phyloP scores from a whole-genome alignment of 345 rosid species.

The Noccaea bulbosa region DNA sequence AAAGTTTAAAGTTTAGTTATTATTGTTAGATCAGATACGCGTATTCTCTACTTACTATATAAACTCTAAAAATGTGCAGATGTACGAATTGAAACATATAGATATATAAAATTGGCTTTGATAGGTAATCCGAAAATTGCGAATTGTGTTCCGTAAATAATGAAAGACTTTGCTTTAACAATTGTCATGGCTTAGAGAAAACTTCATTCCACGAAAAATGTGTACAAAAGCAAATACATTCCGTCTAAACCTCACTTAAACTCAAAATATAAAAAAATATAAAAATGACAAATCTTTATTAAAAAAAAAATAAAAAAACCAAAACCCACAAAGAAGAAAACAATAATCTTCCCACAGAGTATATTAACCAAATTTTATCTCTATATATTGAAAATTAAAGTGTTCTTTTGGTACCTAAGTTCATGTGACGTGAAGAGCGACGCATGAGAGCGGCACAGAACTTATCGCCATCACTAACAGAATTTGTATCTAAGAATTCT shows the following conservation, averaged over 20 bases:
- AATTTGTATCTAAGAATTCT: slow-evolving; percentile 61
- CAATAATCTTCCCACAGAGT: neutral
- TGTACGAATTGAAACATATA: too few species aligned
- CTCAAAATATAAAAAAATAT: too few species aligned
- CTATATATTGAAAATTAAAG: neutral
- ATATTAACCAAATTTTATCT: slow-evolving; percentile 1
- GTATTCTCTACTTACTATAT: neutral
- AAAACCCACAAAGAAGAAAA: neutral
- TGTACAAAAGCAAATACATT: slow-evolving; percentile 3
- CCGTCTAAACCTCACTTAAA: too few species aligned
- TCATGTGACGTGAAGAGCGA: slow-evolving; percentile 70
- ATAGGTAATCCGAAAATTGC: neutral
- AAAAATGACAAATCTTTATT: too few species aligned
- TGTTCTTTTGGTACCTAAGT: slow-evolving; percentile 52
- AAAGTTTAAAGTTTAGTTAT: neutral
- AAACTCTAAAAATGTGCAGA: neutral
- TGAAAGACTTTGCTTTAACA: neutral
- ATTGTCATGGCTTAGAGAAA: neutral
- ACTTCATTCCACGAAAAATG: neutral
- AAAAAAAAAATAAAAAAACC: too few species aligned
- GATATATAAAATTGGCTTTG: neutral
- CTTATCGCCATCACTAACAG: slow-evolving; percentile 80
- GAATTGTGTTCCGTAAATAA: neutral
- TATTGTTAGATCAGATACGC: neutral
- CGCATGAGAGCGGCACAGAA: slow-evolving; percentile 77